Conservation (phyloP, 176 grass and related monocot species). For the Ensete ventricosum region DNA sequence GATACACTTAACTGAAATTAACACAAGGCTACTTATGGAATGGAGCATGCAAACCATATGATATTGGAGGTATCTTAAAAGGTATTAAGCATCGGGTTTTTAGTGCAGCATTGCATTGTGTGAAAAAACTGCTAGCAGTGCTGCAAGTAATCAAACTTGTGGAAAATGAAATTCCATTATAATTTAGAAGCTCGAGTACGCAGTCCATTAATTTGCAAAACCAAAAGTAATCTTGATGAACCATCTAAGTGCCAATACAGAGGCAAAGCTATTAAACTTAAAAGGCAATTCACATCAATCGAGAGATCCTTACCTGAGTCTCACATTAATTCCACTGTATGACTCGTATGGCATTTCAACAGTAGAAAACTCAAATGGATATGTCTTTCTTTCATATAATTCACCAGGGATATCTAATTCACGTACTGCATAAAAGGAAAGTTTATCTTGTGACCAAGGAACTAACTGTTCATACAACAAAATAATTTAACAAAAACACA, state of each 20-base stretch:
- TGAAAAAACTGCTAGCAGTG: too few species aligned
- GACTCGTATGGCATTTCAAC: slow-evolving; percentile 99
- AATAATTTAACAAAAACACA: too few species aligned
- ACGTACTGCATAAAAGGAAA: slow-evolving; percentile 39
- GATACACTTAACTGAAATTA: background rate
- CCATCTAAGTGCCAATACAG: background rate
- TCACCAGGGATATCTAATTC: slow-evolving; percentile 88
- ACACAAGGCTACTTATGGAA: background rate
- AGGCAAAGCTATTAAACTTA: background rate
- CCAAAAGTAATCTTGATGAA: background rate
- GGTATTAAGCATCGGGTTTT: background rate
- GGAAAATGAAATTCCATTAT: too few species aligned
- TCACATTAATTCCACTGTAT: slow-evolving; percentile 79
- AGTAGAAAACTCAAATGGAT: slow-evolving; percentile 84
- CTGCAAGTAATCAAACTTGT: background rate
- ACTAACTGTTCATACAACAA: background rate
- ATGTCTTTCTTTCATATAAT: slow-evolving; percentile 86
- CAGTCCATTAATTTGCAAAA: background rate
- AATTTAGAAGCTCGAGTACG: background rate
- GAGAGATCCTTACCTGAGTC: slow-evolving; percentile 48
- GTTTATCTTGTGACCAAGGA: background rate
- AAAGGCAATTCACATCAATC: background rate
- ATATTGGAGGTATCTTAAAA: background rate
- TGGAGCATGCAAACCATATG: background rate
- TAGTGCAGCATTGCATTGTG: background rate